Evolutionary conservation across 1,284 basidiomycete genomes (phyloP), one percentile per base, ranked within the genome.

Genomic region (Gymnopus androsaceus): DNA sequence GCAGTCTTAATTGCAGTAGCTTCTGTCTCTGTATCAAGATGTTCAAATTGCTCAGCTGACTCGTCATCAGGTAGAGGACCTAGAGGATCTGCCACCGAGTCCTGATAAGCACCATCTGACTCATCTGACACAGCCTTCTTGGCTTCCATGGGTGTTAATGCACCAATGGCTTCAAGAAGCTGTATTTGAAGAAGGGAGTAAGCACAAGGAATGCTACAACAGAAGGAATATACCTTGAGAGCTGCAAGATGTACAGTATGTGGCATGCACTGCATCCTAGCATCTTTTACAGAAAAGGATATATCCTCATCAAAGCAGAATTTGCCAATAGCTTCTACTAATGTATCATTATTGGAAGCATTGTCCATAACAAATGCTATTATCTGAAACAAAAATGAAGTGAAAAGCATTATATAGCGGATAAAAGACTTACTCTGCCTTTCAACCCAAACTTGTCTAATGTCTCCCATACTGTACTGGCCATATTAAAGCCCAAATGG

Each of bases 131-230:
- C 28, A 19, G 12, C 31, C 31, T 33, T 33, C 14, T 33, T 33
- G 31, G 31, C 31, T 14, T 33, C 31, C 6, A 14, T 33, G 14
- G 31, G 31, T 33, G 31, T 56, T 3, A 70, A 44, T 1, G 60
- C 67, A 14, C 69, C 66, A 54, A 70, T 67, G 7, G 59, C 63
- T 51, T 70, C 60, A 9, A 71, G 61, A 9, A 71, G 55, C 69
- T 71, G 38, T 23, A 53, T 14, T 11, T 7, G 19, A 34, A 36
- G 14, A 33, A 33, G 14, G 31, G 27, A 14, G 28, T 40, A n/a
- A 37, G 28, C 12, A 27, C 12, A 50, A 48, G 40, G 14, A 36
- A 23, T 34, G n/a, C 21, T 33, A 12, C 23, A 47, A 36, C 49
- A 30, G 33, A 23, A 33, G 38, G 19, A 28, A 55, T 56, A 14